Evolutionary conservation across 805 yeast genomes (phyloP).

Genomic region (Kodamaea lidongshanica): DNA sequence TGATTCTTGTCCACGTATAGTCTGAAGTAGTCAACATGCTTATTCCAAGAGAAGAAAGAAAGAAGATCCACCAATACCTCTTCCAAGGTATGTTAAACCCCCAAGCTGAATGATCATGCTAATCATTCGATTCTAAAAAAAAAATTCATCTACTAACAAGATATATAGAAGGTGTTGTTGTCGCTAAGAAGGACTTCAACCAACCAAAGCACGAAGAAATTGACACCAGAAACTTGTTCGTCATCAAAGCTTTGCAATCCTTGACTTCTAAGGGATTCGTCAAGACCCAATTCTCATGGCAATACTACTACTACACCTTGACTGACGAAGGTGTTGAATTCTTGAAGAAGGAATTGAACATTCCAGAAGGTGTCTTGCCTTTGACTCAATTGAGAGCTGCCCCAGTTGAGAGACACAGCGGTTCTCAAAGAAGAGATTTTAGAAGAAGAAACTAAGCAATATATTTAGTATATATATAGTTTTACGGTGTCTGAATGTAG

Average conservation of each 20-base stretch:
- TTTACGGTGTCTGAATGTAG: too few relatives aligned
- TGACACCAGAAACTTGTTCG: slow-evolving; percentile 96
- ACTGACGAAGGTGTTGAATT: slow-evolving; percentile 99
- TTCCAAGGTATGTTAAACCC: slow-evolving; percentile 96
- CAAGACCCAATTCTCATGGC: slow-evolving; percentile 99
- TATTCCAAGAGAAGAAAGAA: slow-evolving; percentile 99
- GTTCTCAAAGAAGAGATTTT: slow-evolving; percentile 34
- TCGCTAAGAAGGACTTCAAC: slow-evolving; percentile 98
- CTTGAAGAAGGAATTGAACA: slow-evolving; percentile 96
- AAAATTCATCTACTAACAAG: slow-evolving; percentile 36
- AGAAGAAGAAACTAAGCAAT: slow-evolving; percentile 29
- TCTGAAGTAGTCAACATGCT: slow-evolving; percentile 70
- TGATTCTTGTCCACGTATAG: slow-evolving; percentile 10
- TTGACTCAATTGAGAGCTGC: slow-evolving; percentile 94
- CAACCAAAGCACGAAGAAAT: slow-evolving; percentile 97
- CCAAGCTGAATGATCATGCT: too few relatives aligned
- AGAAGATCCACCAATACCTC: slow-evolving; percentile 98
- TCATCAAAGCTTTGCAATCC: slow-evolving; percentile 98
- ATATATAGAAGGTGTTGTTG: slow-evolving; percentile 92
- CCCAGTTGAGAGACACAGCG: slow-evolving; percentile 72
- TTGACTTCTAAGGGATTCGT: slow-evolving; percentile 98
- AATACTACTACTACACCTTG: slow-evolving; percentile 99
- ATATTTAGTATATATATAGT: too few relatives aligned
- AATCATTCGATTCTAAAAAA: too few relatives aligned
- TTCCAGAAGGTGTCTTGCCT: slow-evolving; percentile 98